These are phyloP conservation scores for Chaetomium globosum DNA, from an alignment of 2,329 filamentous ascomycete species.

Conservation along the genomic window DNA sequence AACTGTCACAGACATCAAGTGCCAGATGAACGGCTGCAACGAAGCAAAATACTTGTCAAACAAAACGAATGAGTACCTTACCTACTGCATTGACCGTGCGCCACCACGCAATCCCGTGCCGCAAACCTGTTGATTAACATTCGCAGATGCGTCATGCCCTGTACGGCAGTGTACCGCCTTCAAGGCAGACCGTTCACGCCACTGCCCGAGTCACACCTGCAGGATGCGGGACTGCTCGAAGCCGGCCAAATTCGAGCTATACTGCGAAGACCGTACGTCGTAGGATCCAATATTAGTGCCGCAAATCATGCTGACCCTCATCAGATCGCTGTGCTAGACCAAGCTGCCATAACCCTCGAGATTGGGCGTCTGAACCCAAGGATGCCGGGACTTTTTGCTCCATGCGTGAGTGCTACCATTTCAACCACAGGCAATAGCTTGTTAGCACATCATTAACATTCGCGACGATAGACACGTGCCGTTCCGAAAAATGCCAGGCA, in stretches of 20 bases:
- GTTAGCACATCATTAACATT: background rate
- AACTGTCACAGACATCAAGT: conserved; percentile 32
- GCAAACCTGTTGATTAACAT: background rate
- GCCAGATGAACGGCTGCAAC: conserved; percentile 29
- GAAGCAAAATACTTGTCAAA: conserved; percentile 28
- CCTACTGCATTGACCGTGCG: conserved; percentile 31
- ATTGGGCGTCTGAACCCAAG: conserved; percentile 12
- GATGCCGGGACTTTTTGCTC: conserved; percentile 27
- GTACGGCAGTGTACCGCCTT: conserved; percentile 27
- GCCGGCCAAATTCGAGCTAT: conserved; percentile 20
- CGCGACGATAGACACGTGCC: conserved; percentile 32
- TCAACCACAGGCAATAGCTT: background rate
- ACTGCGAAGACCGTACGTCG: conserved; percentile 33
- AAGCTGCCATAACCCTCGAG: conserved; percentile 21
- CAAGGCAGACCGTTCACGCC: conserved; percentile 27
- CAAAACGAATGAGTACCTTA: conserved; percentile 32
- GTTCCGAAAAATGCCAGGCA: conserved; percentile 29
- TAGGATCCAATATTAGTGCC: background rate
- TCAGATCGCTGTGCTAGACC: conserved; percentile 31
- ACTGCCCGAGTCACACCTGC: conserved; percentile 34
- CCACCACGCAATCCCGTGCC: background rate
- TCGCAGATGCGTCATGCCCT: conserved; percentile 32
- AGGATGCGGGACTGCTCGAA: conserved; percentile 30
- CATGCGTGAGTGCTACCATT: conserved; percentile 27
- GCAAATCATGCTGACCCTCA: background rate